Conservation (phyloP, 805 yeast genomes). For the Zygosaccharomyces siamensis region DNA sequence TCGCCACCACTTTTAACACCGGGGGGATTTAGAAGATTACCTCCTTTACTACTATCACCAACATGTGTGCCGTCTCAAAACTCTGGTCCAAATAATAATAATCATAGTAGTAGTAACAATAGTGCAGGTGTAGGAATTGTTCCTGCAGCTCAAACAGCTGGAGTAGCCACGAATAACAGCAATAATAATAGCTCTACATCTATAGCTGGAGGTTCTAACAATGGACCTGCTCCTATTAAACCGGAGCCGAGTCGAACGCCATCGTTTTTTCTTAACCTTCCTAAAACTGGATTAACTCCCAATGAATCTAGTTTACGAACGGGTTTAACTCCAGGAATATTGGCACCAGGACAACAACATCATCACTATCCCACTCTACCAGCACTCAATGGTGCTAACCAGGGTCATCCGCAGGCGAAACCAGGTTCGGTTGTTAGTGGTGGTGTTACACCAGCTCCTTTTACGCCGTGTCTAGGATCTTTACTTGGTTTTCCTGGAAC, state of each 20-base stretch:
- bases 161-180: neutral
- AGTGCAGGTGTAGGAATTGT: neutral
- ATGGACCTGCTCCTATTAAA: neutral
- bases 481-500: slow-evolving; percentile 6
- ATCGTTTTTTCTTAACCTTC: slow-evolving; percentile 23
- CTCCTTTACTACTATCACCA: slow-evolving; percentile 35
- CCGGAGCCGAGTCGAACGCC: slow-evolving; percentile 12
- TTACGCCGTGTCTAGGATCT: slow-evolving; percentile 14
- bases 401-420: slow-evolving; percentile 2
- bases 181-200: neutral
- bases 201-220: neutral
- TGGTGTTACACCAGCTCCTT: slow-evolving; percentile 7
- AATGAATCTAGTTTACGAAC: slow-evolving; percentile 68
- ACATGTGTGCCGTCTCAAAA: slow-evolving; percentile 9
- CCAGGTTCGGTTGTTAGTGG: slow-evolving; percentile 1
- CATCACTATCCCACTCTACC: slow-evolving; percentile 20
- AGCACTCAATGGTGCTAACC: slow-evolving; percentile 9
- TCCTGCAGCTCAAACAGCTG: neutral
- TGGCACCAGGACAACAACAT: slow-evolving; percentile 23
- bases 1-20: slow-evolving; percentile 50
- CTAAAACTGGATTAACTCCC: slow-evolving; percentile 63
- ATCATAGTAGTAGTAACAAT: neutral
- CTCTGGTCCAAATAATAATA: neutral
- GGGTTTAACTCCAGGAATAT: slow-evolving; percentile 61
- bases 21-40: slow-evolving; percentile 52